Evolutionary conservation across 345 rosid species (phyloP).

Genomic region (Heritiera fomes): DNA sequence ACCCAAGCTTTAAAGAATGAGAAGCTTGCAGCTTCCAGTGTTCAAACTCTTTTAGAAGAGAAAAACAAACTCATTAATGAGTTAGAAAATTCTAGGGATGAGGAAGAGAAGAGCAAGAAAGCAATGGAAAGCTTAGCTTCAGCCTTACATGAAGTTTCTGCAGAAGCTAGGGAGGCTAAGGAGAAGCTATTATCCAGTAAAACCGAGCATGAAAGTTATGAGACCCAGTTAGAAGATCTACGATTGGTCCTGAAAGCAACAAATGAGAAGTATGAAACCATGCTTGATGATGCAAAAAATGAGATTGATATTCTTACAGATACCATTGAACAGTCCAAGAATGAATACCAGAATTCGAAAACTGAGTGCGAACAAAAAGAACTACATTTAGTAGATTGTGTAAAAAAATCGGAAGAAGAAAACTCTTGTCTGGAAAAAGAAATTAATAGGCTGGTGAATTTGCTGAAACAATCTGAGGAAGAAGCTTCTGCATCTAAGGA

Average conservation of each 20-base stretch:
- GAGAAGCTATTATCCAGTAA: constrained; percentile 70
- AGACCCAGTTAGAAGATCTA: constrained; percentile 73
- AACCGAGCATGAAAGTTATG: constrained; percentile 70
- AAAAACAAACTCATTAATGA: constrained; percentile 68
- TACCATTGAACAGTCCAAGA: constrained; percentile 55
- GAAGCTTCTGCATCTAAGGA: constrained; percentile 66
- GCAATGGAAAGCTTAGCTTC: constrained; percentile 97
- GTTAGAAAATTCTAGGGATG: constrained; percentile 66
- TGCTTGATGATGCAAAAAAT: constrained; percentile 73
- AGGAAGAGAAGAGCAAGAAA: constrained; percentile 94
- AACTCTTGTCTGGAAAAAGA: constrained; percentile 65
- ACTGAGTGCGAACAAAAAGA: constrained; percentile 83
- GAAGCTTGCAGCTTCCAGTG: constrained; percentile 69
- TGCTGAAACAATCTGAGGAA: constrained; percentile 72
- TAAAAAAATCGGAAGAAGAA: constrained; percentile 70
- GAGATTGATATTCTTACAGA: constrained; percentile 61
- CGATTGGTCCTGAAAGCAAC: constrained; percentile 70
- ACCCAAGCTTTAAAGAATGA: constrained; percentile 64
- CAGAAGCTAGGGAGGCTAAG: constrained; percentile 91
- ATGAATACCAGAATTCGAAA: constrained; percentile 56
- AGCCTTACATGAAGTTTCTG: constrained; percentile 89
- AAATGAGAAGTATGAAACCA: constrained; percentile 73
- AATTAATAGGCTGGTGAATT: constrained; percentile 57
- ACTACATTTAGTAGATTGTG: constrained; percentile 47
- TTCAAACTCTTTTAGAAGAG: constrained; percentile 72